phyloP scores from a whole-genome alignment of 345 rosid species.

The Eucalyptus globulus region DNA sequence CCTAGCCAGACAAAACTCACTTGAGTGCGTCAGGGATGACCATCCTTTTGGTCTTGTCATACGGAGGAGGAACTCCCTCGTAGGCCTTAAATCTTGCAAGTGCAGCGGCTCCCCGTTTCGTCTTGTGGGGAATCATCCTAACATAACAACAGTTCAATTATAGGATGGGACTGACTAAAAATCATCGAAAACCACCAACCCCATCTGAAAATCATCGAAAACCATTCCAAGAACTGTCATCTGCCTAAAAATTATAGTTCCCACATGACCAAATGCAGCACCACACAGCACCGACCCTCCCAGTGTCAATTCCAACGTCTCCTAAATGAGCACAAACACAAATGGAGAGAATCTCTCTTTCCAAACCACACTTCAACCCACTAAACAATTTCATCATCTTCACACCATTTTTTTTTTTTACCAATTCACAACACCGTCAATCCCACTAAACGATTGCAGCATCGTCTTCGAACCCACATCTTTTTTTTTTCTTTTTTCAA shows the following conservation, averaged over 20 bases:
- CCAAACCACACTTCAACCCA: background rate
- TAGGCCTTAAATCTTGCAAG: constrained; percentile 69
- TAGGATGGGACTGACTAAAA: background rate
- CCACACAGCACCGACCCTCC: background rate
- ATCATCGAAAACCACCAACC: background rate
- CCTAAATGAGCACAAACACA: background rate
- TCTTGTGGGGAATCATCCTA: constrained; percentile 84
- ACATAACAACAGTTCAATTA: background rate
- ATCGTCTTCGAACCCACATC: background rate
- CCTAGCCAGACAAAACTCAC: constrained; percentile 6
- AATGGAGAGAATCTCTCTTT: background rate
- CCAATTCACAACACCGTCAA: background rate
- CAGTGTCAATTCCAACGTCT: background rate
- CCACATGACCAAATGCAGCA: background rate
- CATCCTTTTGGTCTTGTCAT: constrained; percentile 78
- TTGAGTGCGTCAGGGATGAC: constrained; percentile 87
- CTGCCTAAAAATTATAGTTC: background rate
- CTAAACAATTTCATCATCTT: background rate
- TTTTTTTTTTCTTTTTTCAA: too few species aligned
- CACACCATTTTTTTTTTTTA: background rate
- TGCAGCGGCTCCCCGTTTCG: constrained; percentile 75
- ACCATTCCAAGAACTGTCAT: background rate
- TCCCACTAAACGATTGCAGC: background rate
- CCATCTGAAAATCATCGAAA: background rate
- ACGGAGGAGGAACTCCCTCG: constrained; percentile 79